phyloP scores from a whole-genome alignment of 2,329 filamentous ascomycete genomes.

The Fusarium illudens region DNA sequence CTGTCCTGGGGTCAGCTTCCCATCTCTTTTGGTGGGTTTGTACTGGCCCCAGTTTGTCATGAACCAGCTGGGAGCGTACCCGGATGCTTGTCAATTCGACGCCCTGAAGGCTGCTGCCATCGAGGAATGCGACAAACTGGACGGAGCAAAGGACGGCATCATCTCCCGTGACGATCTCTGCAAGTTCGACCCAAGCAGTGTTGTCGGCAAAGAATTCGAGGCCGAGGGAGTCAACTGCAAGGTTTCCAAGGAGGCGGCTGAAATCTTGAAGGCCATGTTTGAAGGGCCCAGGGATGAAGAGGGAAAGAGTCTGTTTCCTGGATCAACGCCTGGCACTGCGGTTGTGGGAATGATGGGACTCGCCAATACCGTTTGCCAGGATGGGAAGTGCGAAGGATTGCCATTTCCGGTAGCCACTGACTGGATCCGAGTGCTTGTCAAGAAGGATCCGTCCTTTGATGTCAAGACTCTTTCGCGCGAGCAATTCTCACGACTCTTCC shows the following conservation, averaged over 20 bases:
- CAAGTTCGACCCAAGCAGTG: conserved; percentile 2
- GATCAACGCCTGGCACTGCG: neutral
- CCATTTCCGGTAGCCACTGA: neutral
- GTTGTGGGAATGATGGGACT: neutral
- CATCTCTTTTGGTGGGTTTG: neutral
- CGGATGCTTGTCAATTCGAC: conserved; percentile 1
- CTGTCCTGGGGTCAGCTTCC: neutral
- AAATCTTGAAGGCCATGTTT: neutral
- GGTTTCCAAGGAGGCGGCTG: neutral
- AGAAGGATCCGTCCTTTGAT: neutral
- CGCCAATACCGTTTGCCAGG: neutral
- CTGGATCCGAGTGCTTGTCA: neutral
- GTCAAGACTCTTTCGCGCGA: neutral
- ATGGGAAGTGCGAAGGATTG: neutral
- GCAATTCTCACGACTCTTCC: neutral
- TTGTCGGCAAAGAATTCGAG: neutral
- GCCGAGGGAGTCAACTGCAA: neutral
- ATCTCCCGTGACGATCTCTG: neutral
- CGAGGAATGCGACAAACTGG: neutral
- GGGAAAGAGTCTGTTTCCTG: neutral
- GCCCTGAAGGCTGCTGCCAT: neutral
- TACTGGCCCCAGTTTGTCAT: conserved; percentile 13
- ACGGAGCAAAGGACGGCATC: neutral
- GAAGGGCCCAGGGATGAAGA: neutral
- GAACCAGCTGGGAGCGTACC: neutral